Evolutionary conservation across 257 asterid genomes (phyloP).

Genomic region (Solanum boliviense): DNA sequence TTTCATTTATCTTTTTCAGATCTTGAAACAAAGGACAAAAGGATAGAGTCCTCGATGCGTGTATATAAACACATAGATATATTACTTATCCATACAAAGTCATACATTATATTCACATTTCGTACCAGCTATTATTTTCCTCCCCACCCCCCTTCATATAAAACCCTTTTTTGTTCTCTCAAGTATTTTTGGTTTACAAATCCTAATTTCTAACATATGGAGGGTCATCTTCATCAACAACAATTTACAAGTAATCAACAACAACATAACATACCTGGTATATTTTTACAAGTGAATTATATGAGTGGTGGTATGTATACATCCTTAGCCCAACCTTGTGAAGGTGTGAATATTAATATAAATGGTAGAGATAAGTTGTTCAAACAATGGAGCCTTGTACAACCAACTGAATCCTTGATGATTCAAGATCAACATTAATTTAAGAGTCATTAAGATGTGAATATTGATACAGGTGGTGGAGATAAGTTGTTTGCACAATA

Average conservation of each 20-base stretch:
- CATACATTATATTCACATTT: slow-evolving; percentile 55
- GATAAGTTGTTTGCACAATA: slow-evolving; percentile 45
- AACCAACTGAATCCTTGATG: neutral
- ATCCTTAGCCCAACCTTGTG: neutral
- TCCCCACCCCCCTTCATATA: neutral
- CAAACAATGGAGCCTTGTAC: neutral
- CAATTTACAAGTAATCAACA: neutral
- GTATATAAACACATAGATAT: neutral
- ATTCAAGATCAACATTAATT: neutral
- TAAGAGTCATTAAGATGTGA: neutral
- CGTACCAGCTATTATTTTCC: neutral
- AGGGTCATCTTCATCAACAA: neutral
- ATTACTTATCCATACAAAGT: slow-evolving; percentile 8
- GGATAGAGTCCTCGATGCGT: neutral
- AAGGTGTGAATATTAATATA: neutral
- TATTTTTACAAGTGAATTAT: neutral
- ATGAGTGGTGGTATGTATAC: neutral
- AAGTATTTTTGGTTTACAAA: neutral
- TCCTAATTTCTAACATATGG: neutral
- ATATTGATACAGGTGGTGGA: neutral
- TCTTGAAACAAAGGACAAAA: slow-evolving; percentile 13
- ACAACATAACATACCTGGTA: neutral
- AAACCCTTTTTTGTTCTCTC: slow-evolving; percentile 8
- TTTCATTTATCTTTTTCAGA: slow-evolving; percentile 4
- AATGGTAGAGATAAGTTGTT: neutral